Evolutionary conservation across 1,139 yeast genomes (phyloP), one percentile per base, ranked within the genome.

Genomic region (Candida frijolesensis): DNA sequence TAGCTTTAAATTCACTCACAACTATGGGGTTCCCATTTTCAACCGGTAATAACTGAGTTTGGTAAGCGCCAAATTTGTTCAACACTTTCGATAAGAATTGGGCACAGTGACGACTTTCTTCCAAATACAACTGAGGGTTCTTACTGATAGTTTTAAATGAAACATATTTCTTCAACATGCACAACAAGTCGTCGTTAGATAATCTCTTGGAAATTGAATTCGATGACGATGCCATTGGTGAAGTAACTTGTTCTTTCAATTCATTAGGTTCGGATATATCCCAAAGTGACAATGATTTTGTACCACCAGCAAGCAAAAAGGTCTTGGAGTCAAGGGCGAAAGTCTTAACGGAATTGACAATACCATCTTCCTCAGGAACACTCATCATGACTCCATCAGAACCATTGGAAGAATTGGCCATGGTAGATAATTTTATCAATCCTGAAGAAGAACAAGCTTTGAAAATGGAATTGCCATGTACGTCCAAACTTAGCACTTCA

Each of bases 51-150:
- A 91, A 67, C 54, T 83, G 80, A 0, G 96, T 80, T 16, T 80
- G 74, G 11, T 67, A 67, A 1, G 96, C 97, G 2, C 98, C 97
- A 54, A 89, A 74, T 40, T 75, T 79, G 45, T 80, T 78, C 49
- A 91, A 75, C 29, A 92, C 68, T 51, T 82, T 79, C 35, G 83
- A 78, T 52, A 94, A 68, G 57, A 79, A 89, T 43, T 85, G 84
- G 0, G 98, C 97, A 71, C 99, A 94, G 44, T 87, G 82, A 53
- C 97, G 81, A 7, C 95, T 87, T 44, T 91, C 96, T 56, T 88
- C 89, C 60, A 88, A 78, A 61, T 80, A 85, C 41, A 75, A 64
- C 16, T 82, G 81, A 0, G 89, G 90, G 45, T 78, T 78, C 55
- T 86, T 86, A 11, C 96, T 88, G 10, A 94, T 87, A 0, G 98